Evolutionary conservation across 495 filamentous ascomycete species (phyloP).

Genomic region (Penicillium cosmopolitanum): DNA sequence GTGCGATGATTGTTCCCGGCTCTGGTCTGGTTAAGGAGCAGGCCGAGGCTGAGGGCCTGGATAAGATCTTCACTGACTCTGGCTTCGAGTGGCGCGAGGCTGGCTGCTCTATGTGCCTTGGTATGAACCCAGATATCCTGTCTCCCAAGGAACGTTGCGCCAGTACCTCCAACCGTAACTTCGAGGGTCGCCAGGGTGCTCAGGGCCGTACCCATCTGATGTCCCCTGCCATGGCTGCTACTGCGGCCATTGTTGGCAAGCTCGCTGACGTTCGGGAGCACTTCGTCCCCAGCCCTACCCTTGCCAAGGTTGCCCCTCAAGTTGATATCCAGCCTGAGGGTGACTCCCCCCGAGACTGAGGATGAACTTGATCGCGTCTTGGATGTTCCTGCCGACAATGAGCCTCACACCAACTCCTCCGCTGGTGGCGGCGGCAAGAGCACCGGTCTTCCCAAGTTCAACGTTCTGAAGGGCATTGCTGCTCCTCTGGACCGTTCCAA

Average conservation of each 20-base stretch:
- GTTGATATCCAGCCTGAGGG: slow-evolving; percentile 62
- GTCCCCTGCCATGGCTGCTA: slow-evolving; percentile 96
- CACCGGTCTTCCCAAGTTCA: slow-evolving; percentile 80
- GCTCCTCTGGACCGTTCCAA: slow-evolving; percentile 88
- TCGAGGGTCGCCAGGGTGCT: slow-evolving; percentile 95
- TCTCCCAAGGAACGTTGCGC: slow-evolving; percentile 91
- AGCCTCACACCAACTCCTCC: slow-evolving; percentile 61
- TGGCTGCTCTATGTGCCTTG: slow-evolving; percentile 97
- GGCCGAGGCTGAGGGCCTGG: slow-evolving; percentile 88
- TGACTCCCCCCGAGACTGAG: slow-evolving; percentile 74
- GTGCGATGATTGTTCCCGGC: slow-evolving; percentile 94
- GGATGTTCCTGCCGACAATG: slow-evolving; percentile 74
- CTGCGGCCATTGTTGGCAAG: slow-evolving; percentile 86
- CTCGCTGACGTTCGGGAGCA: slow-evolving; percentile 89
- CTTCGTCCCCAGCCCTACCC: slow-evolving; percentile 59
- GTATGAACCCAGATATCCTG: slow-evolving; percentile 99
- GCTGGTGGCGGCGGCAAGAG: slow-evolving; percentile 51
- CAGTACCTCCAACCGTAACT: slow-evolving; percentile 95
- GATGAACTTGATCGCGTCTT: slow-evolving; percentile 75
- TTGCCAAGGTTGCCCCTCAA: slow-evolving; percentile 59
- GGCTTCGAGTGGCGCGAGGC: slow-evolving; percentile 99
- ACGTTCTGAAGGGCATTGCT: slow-evolving; percentile 79
- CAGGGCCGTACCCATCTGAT: slow-evolving; percentile 93
- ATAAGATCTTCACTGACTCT: slow-evolving; percentile 85
- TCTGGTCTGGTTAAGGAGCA: slow-evolving; percentile 93